These are phyloP conservation scores for Boletus sensibilis DNA, from an alignment of 768 basidiomycete genomes.

Conservation along the genomic window DNA sequence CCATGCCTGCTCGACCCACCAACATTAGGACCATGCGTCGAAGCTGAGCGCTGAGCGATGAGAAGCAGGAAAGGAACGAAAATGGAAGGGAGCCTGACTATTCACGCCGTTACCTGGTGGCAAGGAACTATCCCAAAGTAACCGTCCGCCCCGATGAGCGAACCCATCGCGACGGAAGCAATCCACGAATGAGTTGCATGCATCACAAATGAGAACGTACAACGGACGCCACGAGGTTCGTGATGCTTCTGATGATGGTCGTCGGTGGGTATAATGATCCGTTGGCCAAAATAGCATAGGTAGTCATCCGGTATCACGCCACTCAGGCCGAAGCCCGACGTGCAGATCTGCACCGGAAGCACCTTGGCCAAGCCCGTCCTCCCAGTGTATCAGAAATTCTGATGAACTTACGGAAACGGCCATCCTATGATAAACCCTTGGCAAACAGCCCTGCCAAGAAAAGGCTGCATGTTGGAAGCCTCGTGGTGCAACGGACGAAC, in stretches of 20 bases:
- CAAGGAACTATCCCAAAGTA: background rate
- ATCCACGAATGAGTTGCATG: background rate
- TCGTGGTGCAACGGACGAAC: background rate
- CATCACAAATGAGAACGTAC: too few relatives aligned
- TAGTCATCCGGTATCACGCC: background rate
- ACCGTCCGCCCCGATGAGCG: background rate
- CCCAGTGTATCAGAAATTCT: background rate
- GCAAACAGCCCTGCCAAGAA: background rate
- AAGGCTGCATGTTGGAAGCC: background rate
- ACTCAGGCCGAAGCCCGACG: background rate
- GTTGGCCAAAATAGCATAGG: background rate
- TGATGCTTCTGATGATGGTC: background rate
- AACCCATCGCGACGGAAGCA: background rate
- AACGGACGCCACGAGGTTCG: background rate
- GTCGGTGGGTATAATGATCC: background rate
- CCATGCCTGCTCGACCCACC: background rate
- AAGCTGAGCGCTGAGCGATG: background rate
- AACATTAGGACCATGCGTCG: background rate
- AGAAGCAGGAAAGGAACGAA: background rate
- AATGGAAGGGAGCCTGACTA: background rate
- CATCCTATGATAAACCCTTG: background rate
- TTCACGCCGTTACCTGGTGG: background rate
- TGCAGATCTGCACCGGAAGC: constrained; percentile 6
- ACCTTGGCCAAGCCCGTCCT: background rate
- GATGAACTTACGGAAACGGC: background rate